These are phyloP conservation scores for Mortierella sp. DNA, from an alignment of 371 early-diverging fungal species.

Conservation along the genomic window DNA sequence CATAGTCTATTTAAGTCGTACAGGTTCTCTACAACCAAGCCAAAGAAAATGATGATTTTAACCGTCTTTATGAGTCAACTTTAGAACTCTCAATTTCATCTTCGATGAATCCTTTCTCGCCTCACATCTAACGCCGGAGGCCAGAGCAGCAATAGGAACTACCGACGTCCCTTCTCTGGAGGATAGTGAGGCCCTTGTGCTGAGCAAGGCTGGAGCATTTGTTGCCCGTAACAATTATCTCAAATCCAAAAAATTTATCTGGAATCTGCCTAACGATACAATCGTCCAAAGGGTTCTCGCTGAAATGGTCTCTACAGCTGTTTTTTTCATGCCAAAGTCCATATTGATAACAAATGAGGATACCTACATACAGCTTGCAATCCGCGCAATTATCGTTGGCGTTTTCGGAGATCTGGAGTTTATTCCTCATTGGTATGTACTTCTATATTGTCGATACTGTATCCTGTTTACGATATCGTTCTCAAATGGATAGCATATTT, in stretches of 20 bases:
- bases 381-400: slow-evolving; percentile 9
- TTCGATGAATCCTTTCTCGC: slow-evolving; percentile 7
- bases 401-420: slow-evolving; percentile 18
- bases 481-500: not conserved
- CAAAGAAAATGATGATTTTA: too few relatives aligned
- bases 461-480: not conserved
- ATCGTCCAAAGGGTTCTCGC: not conserved
- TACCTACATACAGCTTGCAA: slow-evolving; percentile 9
- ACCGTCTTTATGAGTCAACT: too few relatives aligned
- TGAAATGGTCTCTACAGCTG: not conserved
- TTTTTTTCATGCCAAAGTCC: not conserved
- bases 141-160: not conserved
- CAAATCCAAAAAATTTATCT: not conserved
- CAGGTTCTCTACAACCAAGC: not conserved
- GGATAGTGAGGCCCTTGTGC: not conserved
- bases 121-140: not conserved
- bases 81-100: slow-evolving; percentile 14
- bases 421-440: slow-evolving; percentile 23
- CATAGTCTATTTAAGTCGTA: not conserved
- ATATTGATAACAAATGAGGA: slow-evolving; percentile 17
- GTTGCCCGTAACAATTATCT: slow-evolving; percentile 7
- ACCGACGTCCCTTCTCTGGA: not conserved
- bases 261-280: too few relatives aligned
- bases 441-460: not conserved
- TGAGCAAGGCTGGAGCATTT: not conserved